phyloP scores from a whole-genome alignment of 2,329 filamentous ascomycete species.

The Verticillium longisporum region DNA sequence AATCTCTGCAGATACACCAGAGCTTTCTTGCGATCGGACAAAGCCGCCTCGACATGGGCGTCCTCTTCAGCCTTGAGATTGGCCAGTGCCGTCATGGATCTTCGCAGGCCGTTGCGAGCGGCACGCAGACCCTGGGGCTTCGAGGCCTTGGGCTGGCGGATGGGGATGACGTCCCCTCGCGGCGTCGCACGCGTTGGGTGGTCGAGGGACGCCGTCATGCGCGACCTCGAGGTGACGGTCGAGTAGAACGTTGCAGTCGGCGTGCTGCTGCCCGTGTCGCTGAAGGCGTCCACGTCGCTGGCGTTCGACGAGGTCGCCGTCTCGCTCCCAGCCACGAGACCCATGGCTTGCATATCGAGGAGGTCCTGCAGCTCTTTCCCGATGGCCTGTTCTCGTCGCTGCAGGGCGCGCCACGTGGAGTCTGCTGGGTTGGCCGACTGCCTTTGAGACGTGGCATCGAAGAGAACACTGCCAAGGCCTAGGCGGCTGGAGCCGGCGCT shows the following conservation, averaged over 20 bases:
- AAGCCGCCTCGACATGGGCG: conserved; percentile 48
- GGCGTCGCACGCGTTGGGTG: conserved; percentile 27
- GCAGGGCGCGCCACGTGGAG: conserved; percentile 39
- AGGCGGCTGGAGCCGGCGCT: conserved; percentile 3
- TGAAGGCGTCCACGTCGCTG: conserved; percentile 22
- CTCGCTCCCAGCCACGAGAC: conserved; percentile 30
- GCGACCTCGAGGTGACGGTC: conserved; percentile 29
- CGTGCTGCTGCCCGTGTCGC: conserved; percentile 33
- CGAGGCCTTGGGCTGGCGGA: conserved; percentile 45
- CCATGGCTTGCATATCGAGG: conserved; percentile 41
- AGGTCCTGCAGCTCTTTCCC: conserved; percentile 40
- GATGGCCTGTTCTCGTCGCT: conserved; percentile 36
- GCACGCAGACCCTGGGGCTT: conserved; percentile 50
- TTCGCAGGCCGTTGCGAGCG: conserved; percentile 58
- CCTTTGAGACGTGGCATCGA: conserved; percentile 24
- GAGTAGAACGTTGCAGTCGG: conserved; percentile 33
- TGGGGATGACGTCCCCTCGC: conserved; percentile 49
- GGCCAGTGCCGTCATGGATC: conserved; percentile 56
- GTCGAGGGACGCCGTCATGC: conserved; percentile 35
- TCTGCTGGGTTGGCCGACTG: conserved; percentile 26
- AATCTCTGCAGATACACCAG: conserved; percentile 51
- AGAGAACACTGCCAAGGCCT: conserved; percentile 28
- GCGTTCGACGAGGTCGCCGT: conserved; percentile 10
- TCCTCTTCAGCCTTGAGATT: conserved; percentile 63
- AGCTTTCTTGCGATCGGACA: conserved; percentile 49